phyloP scores from a whole-genome alignment of 2,329 filamentous ascomycete species.

The Colletotrichum chrysophilum region DNA sequence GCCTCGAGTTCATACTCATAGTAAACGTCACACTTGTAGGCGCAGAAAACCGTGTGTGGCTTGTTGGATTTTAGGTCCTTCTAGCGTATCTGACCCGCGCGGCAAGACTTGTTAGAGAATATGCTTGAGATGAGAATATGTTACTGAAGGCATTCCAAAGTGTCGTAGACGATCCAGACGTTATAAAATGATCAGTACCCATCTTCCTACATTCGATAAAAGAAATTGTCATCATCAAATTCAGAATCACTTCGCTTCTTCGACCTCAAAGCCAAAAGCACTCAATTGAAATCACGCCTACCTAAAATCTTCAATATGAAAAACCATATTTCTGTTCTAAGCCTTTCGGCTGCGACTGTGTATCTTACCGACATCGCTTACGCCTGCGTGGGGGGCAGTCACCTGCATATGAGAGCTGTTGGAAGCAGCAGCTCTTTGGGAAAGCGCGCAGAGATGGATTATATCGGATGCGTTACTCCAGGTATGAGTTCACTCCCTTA shows the following conservation, averaged over 20 bases:
- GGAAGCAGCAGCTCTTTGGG: not conserved
- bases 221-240: too few species aligned
- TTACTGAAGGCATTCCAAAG: too few species aligned
- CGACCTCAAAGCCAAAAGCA: too few species aligned
- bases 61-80: not conserved
- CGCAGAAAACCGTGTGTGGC: not conserved
- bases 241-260: too few species aligned
- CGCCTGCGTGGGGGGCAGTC: not conserved
- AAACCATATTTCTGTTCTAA: not conserved
- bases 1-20: not conserved
- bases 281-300: not conserved
- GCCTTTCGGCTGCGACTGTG: not conserved
- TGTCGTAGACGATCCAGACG: too few species aligned
- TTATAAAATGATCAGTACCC: not conserved
- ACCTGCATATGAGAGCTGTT: not conserved
- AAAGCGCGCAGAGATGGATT: not conserved
- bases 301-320: not conserved
- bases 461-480: not conserved
- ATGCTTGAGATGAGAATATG: not conserved
- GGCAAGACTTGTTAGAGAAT: not conserved
- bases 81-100: not conserved
- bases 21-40: not conserved
- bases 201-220: too few species aligned
- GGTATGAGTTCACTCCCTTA: too few species aligned
- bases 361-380: not conserved